Evolutionary conservation across 2,329 filamentous ascomycete species (phyloP).

Genomic region (Aspergillus pseudoterreus): DNA sequence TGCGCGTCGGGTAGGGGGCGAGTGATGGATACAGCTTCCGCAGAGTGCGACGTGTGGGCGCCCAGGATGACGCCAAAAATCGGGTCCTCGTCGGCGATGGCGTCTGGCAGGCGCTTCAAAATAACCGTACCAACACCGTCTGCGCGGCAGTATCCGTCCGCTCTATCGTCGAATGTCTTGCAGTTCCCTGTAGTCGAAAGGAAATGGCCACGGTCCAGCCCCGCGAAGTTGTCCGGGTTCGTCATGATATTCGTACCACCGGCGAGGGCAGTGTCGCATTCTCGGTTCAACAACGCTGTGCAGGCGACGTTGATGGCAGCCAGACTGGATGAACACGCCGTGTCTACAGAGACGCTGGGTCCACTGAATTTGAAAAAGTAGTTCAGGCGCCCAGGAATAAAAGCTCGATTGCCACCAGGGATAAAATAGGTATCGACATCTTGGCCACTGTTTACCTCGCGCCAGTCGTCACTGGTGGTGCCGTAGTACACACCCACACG

Average conservation of each 20-base stretch:
- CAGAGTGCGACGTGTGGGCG: slow-evolving; percentile 75
- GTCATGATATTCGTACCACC: slow-evolving; percentile 74
- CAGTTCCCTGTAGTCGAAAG: slow-evolving; percentile 63
- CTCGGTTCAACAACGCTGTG: slow-evolving; percentile 67
- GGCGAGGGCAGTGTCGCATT: slow-evolving; percentile 76
- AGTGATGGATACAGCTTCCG: slow-evolving; percentile 77
- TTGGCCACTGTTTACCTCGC: slow-evolving; percentile 69
- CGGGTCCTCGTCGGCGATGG: slow-evolving; percentile 67
- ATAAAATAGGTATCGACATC: slow-evolving; percentile 69
- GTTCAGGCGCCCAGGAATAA: slow-evolving; percentile 15
- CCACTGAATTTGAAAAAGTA: slow-evolving; percentile 76
- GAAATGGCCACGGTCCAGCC: slow-evolving; percentile 72
- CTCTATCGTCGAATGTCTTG: slow-evolving; percentile 75
- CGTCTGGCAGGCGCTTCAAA: slow-evolving; percentile 76
- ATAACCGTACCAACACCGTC: slow-evolving; percentile 72
- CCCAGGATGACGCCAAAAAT: slow-evolving; percentile 69
- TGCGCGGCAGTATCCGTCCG: slow-evolving; percentile 78
- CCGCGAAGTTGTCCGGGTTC: slow-evolving; percentile 75
- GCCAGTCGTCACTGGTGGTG: slow-evolving; percentile 72
- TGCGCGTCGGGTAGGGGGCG: slow-evolving; percentile 77
- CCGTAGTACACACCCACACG: slow-evolving; percentile 72
- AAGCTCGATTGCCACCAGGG: slow-evolving; percentile 58
- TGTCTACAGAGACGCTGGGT: slow-evolving; percentile 68
- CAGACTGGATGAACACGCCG: slow-evolving; percentile 72
- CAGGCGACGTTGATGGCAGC: slow-evolving; percentile 70